Evolutionary conservation across 257 asterid species (phyloP).

Genomic region (Rehmannia glutinosa): DNA sequence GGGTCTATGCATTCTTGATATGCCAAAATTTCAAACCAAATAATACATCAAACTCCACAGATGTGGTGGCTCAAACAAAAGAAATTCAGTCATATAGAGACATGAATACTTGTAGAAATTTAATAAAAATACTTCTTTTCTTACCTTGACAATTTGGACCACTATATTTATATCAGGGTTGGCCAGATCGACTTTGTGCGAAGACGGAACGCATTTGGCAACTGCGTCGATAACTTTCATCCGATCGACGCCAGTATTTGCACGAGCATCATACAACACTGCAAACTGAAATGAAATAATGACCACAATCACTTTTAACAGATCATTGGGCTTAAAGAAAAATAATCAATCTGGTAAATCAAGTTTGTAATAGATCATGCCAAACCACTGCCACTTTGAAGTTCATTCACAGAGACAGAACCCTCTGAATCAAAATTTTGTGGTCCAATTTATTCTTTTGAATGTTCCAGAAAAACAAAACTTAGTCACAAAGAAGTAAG

Average conservation of each 20-base stretch:
- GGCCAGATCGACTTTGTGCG: conserved; percentile 83
- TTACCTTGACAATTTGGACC: conserved; percentile 89
- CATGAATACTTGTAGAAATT: neutral
- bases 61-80: no score
- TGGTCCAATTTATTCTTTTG: neutral
- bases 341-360: no score
- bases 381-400: neutral
- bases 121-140: no score
- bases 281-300: conserved; percentile 54
- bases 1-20: no score
- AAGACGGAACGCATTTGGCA: conserved; percentile 70
- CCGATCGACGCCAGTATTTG: conserved; percentile 86
- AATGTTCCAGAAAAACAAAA: neutral
- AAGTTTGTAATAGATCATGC: neutral
- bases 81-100: no score
- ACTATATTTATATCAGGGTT: conserved; percentile 74
- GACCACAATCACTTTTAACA: no score
- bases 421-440: neutral
- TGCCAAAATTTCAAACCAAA: no score
- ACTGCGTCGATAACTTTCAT: conserved; percentile 73
- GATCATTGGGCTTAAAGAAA: no score
- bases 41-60: no score
- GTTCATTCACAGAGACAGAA: neutral
- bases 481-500: neutral
- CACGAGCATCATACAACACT: conserved; percentile 87